Evolutionary conservation across 1,284 basidiomycete species (phyloP), one percentile per base, ranked within the genome.

Genomic region (Pseudozyma pruni): DNA sequence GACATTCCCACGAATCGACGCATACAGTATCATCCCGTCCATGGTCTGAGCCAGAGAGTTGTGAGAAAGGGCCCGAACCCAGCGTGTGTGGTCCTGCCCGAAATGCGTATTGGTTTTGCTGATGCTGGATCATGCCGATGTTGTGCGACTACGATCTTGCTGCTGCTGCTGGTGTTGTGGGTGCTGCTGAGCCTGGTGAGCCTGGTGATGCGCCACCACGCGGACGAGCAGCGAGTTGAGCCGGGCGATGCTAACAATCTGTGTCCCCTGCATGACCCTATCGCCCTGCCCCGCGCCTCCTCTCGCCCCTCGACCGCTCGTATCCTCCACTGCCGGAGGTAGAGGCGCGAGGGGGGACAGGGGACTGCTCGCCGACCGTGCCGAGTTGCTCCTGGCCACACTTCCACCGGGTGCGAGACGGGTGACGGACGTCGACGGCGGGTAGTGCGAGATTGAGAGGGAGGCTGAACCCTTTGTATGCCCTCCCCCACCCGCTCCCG

Each of bases 161-260:
- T 34, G 44, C 23, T 46, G 9, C 29, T 25, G 42, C 10, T 41
- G 35, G n/a, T 40, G 25, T 9, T 37, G 19, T 14, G 17, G 32
- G 14, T 57, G 34, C 3, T 39, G 41, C 17, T 46, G 23, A 8
- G 2, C 1, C 27, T 59, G 56, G 17, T 54, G 50, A 2, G 10
- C 16, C 22, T 61, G 60, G 17, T 52, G 44, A 16, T 17, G 32
- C 0, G 38, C 51, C 11, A 76, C 46, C 0, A 76, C 51, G 10
- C 47, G 4, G 0, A 46, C 47, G 9, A 76, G 55, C 8, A 76
- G 41, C 22, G 60, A 66, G 37, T 76, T 76, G 23, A 74, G 57
- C 2, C 58, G 17, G 17, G 51, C 55, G 10, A 71, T 41, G 14
- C 37, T 58, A 29, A 76, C 57, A 20, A 74, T 52, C 11, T 57